Evolutionary conservation across 208 protist species (phyloP).

Genomic region (Polymyxa betae): DNA sequence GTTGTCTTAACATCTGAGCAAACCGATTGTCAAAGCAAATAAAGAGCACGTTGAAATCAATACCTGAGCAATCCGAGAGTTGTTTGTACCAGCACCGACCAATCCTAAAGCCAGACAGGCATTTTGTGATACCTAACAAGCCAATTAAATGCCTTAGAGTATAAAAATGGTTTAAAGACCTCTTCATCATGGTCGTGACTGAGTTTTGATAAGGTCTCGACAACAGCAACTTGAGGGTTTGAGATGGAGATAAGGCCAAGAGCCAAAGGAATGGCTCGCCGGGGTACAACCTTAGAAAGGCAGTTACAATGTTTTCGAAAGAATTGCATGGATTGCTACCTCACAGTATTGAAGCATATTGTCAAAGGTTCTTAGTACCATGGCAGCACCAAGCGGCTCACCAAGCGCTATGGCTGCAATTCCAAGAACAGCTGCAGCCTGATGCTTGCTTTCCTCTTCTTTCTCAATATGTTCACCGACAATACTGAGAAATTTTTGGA

Average conservation of each 20-base stretch:
- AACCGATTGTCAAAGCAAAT: neutral
- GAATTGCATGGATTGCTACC: slow-evolving; percentile 73
- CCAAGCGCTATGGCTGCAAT: slow-evolving; percentile 96
- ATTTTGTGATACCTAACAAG: slow-evolving; percentile 76
- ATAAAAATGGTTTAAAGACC: slow-evolving; percentile 70
- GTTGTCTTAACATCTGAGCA: slow-evolving; percentile 83
- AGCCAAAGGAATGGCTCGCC: slow-evolving; percentile 93
- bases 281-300: slow-evolving; percentile 1
- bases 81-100: slow-evolving; percentile 94
- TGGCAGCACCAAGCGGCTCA: slow-evolving; percentile 94
- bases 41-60: neutral
- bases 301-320: slow-evolving; percentile 39
- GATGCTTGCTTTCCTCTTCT: slow-evolving; percentile 46
- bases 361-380: slow-evolving; percentile 94
- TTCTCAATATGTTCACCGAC: slow-evolving; percentile 59
- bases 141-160: slow-evolving; percentile 5
- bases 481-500: slow-evolving; percentile 64
- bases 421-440: slow-evolving; percentile 91
- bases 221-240: slow-evolving; percentile 90
- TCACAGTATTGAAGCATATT: slow-evolving; percentile 86
- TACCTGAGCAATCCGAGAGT: slow-evolving; percentile 85
- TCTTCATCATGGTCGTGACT: slow-evolving; percentile 92
- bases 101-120: slow-evolving; percentile 96
- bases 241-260: slow-evolving; percentile 92
- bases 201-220: slow-evolving; percentile 96